Conservation (phyloP, 352 stramenopile species). For the Thraustochytrium sp. region DNA sequence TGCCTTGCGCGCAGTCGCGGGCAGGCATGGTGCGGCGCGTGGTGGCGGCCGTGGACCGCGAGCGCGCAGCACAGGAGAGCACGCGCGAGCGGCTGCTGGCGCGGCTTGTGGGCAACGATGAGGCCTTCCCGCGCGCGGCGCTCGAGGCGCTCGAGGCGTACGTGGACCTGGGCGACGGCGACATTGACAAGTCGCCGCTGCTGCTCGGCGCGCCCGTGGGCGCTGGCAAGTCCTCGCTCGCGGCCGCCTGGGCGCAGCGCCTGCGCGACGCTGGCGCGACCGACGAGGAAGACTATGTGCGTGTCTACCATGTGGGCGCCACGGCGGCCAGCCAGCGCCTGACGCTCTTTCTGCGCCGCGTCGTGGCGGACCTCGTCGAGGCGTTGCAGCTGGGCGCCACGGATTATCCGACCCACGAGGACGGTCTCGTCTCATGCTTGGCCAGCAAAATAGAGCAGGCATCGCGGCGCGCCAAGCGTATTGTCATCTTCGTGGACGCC, state of each 20-base stretch:
- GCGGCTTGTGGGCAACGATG: not conserved
- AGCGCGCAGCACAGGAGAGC: not conserved
- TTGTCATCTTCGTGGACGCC: not conserved
- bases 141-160: conserved; percentile 1
- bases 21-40: not conserved
- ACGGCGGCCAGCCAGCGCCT: not conserved
- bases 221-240: not conserved
- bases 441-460: not conserved
- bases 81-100: not conserved
- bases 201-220: not conserved
- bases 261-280: not conserved
- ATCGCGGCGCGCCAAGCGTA: not conserved
- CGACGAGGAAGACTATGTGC: not conserved
- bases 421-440: not conserved
- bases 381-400: not conserved
- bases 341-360: not conserved
- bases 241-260: not conserved
- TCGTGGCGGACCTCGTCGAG: not conserved
- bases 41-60: not conserved
- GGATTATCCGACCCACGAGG: not conserved
- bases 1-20: not conserved
- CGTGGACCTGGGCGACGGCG: not conserved
- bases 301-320: not conserved
- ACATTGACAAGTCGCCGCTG: not conserved
- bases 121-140: not conserved